phyloP scores from a whole-genome alignment of 2,329 filamentous ascomycete species.

The Dactylellina drechsleri region DNA sequence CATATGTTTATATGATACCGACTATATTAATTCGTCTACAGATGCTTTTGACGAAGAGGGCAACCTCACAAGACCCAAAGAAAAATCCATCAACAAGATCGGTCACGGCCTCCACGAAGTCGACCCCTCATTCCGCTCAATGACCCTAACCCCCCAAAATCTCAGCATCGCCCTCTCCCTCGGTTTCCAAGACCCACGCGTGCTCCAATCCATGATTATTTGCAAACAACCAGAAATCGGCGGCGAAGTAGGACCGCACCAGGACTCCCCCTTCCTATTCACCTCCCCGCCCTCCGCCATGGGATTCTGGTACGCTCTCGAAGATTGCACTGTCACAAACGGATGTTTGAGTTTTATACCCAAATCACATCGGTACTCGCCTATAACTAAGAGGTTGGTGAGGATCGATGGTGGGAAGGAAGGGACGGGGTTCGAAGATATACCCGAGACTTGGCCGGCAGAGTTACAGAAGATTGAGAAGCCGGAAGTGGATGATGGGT shows the following conservation, averaged over 20 bases:
- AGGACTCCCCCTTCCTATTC: slow-evolving; percentile 92
- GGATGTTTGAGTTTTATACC: slow-evolving; percentile 87
- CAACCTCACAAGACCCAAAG: slow-evolving; percentile 78
- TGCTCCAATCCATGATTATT: slow-evolving; percentile 95
- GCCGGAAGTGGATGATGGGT: slow-evolving; percentile 65
- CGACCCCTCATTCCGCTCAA: slow-evolving; percentile 72
- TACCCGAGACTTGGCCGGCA: slow-evolving; percentile 65
- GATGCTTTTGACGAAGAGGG: slow-evolving; percentile 79
- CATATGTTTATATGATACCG: not conserved
- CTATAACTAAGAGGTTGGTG: slow-evolving; percentile 79
- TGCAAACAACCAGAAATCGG: slow-evolving; percentile 98
- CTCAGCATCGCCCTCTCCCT: slow-evolving; percentile 75
- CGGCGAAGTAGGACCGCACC: slow-evolving; percentile 87
- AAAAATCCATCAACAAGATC: slow-evolving; percentile 88
- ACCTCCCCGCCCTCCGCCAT: slow-evolving; percentile 88
- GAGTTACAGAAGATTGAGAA: slow-evolving; percentile 60
- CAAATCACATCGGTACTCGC: slow-evolving; percentile 80
- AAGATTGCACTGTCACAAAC: slow-evolving; percentile 87
- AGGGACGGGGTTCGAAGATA: slow-evolving; percentile 77
- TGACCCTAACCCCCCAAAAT: slow-evolving; percentile 67
- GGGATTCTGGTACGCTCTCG: slow-evolving; percentile 96
- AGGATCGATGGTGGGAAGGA: slow-evolving; percentile 66
- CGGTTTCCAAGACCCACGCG: slow-evolving; percentile 78
- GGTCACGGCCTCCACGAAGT: slow-evolving; percentile 79
- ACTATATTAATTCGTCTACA: slow-evolving; percentile 54